These are phyloP conservation scores for Corniculantispora saksenae DNA, from an alignment of 2,329 filamentous ascomycete genomes.

Conservation along the genomic window DNA sequence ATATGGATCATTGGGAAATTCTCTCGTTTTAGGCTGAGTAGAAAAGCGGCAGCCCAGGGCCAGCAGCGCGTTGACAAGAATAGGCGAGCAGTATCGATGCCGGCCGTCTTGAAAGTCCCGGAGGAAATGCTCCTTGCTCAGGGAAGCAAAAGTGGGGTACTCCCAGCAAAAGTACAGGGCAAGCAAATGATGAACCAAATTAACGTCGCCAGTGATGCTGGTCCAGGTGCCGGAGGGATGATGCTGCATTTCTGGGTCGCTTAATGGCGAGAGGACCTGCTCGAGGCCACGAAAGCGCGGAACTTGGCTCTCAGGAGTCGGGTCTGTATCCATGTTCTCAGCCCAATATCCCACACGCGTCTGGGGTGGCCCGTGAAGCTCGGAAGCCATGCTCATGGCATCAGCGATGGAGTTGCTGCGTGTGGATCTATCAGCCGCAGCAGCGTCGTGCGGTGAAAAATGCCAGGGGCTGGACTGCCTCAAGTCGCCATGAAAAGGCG, in stretches of 20 bases:
- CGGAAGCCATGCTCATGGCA: constrained; percentile 47
- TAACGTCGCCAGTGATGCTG: constrained; percentile 56
- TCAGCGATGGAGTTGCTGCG: constrained; percentile 50
- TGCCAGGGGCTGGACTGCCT: constrained; percentile 52
- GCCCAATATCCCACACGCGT: constrained; percentile 54
- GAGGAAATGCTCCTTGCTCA: constrained; percentile 71
- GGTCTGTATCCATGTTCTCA: constrained; percentile 42
- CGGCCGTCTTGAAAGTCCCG: constrained; percentile 63
- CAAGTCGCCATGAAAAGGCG: constrained; percentile 37
- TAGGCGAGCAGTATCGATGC: constrained; percentile 66
- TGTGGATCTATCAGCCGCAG: constrained; percentile 36
- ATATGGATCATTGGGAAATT: constrained; percentile 61
- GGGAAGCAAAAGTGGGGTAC: constrained; percentile 72
- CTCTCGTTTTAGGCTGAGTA: constrained; percentile 62
- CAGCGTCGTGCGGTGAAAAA: constrained; percentile 48
- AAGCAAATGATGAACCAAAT: constrained; percentile 63
- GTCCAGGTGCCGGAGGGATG: constrained; percentile 56
- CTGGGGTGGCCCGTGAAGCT: constrained; percentile 40
- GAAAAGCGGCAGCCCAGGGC: constrained; percentile 71
- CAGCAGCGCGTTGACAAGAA: constrained; percentile 66
- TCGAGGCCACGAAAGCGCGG: constrained; percentile 45
- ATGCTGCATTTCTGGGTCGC: constrained; percentile 44
- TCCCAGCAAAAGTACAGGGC: constrained; percentile 74
- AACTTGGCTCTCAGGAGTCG: constrained; percentile 30
- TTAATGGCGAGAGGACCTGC: constrained; percentile 50